Base-by-base conservation (phyloP, 495 filamentous ascomycete species). In the Lepidopterella palustris region DNA sequence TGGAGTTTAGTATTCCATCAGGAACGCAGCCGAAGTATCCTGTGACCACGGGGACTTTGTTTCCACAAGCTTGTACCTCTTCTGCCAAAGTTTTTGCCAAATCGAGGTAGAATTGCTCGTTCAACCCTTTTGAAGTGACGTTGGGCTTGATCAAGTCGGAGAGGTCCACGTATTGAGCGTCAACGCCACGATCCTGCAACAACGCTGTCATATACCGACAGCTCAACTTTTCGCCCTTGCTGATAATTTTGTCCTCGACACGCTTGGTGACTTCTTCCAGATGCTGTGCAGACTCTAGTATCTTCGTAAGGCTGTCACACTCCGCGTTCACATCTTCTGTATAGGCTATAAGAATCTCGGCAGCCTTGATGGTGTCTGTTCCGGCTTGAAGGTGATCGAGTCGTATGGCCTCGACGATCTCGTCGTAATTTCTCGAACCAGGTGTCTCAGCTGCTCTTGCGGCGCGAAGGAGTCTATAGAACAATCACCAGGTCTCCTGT, bases 171-270 rank as follows among this genome's bases (percentile, higher is more conserved):
- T 89, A 97, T 69, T 91, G 84, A 20, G 93, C 88, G 45, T 87
- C 81, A 1, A 93, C 82, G 31, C 88, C 84, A 28, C 79, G 78
- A 61, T 95, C 89, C 70, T 86, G 81, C 45, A 97, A 74, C 49
- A 95, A 67, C 11, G 87, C 84, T 9, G 91, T 82, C 84, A 99
- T 87, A 66, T 93, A 89, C 24, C 84, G 79, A 73, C 90, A 96
- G 71, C 88, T 89, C 27, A 99, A 76, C 72, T 96, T 97, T 77
- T 99, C 93, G 20, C 93, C 93, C 47, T 90, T 87, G 68, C 89
- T 90, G 39, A 97, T 83, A 18, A 99, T 88, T 59, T 88, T 86
- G 70, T 99, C 92, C 70, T 92, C 89, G 24, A 85, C 88, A 59
- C 87, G 80, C 1, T 84, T 80, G 70, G 88, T 90, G 64, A 96